phyloP scores from a whole-genome alignment of 1,284 basidiomycete genomes.

The Volvariella volvacea region DNA sequence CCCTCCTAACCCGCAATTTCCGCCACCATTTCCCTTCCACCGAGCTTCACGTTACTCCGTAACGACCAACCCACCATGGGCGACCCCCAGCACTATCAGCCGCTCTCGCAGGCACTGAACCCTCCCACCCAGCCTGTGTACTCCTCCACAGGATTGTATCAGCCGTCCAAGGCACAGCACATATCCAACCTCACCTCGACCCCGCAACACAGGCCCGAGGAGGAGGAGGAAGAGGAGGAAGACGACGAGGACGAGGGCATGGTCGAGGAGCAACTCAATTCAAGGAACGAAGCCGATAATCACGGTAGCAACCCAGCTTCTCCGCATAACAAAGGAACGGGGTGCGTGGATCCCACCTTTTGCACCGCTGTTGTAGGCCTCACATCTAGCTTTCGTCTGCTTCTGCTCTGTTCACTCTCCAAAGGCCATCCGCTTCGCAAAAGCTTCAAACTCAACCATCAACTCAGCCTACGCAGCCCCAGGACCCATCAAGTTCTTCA shows the following conservation, averaged over 20 bases:
- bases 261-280: conserved; percentile 58
- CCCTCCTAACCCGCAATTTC: background rate
- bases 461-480: conserved; percentile 10
- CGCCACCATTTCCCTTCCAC: conserved; percentile 1
- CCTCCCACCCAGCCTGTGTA: conserved; percentile 38
- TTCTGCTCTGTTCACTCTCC: background rate
- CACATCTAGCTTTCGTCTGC: background rate
- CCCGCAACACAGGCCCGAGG: conserved; percentile 21
- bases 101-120: conserved; percentile 69
- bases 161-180: conserved; percentile 15
- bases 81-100: conserved; percentile 72
- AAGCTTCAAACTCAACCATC: conserved; percentile 11
- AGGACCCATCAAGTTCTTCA: conserved; percentile 5
- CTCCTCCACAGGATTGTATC: conserved; percentile 18
- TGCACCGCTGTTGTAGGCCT: conserved; percentile 5
- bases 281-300: conserved; percentile 23
- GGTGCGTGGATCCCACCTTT: conserved; percentile 17
- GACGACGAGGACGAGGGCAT: conserved; percentile 64
- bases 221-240: conserved; percentile 54
- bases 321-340: conserved; percentile 21
- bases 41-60: background rate
- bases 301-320: conserved; percentile 24
- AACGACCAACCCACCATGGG: conserved; percentile 41
- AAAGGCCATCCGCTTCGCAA: conserved; percentile 15
- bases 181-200: background rate